Evolutionary conservation across 352 stramenopile species (phyloP).

Genomic region (Globisporangium emineosum): DNA sequence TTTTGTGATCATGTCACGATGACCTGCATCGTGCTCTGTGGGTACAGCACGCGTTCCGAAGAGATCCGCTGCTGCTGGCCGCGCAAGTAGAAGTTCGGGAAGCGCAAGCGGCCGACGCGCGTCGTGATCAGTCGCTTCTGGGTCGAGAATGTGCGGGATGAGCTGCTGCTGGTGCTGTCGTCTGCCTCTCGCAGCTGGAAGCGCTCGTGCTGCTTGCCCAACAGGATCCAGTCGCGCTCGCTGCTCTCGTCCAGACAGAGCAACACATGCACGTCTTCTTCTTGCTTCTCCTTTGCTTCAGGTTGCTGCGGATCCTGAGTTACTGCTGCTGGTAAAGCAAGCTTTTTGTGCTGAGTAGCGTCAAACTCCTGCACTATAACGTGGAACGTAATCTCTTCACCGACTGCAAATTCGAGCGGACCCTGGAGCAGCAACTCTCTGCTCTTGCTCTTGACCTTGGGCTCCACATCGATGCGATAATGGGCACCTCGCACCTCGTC

Average conservation of each 20-base stretch:
- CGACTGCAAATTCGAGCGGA: slow-evolving; percentile 18
- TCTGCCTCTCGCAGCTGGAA: slow-evolving; percentile 24
- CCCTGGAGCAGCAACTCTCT: neutral
- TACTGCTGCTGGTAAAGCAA: too few species aligned
- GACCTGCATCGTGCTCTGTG: slow-evolving; percentile 35
- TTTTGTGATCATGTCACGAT: slow-evolving; percentile 20
- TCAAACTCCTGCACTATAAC: slow-evolving; percentile 32
- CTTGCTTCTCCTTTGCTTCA: slow-evolving; percentile 2
- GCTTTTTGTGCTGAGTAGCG: neutral
- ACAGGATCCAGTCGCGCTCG: slow-evolving; percentile 62
- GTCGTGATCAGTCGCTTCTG: slow-evolving; percentile 48
- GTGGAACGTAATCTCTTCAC: slow-evolving; percentile 48
- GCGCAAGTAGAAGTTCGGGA: slow-evolving; percentile 49
- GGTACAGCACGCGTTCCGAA: slow-evolving; percentile 34
- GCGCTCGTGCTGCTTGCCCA: slow-evolving; percentile 59
- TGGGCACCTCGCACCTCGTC: slow-evolving; percentile 22
- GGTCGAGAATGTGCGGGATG: slow-evolving; percentile 26
- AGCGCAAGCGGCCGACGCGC: slow-evolving; percentile 41
- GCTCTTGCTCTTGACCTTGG: slow-evolving; percentile 15
- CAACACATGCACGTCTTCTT: slow-evolving; percentile 16
- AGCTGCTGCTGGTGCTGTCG: neutral
- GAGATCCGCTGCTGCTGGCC: slow-evolving; percentile 6
- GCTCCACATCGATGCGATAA: slow-evolving; percentile 44
- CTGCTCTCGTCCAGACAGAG: slow-evolving; percentile 52
- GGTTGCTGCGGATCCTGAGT: slow-evolving; percentile 8